Evolutionary conservation across 441 rosid genomes (phyloP).

Genomic region (Codiaeum variegatum): DNA sequence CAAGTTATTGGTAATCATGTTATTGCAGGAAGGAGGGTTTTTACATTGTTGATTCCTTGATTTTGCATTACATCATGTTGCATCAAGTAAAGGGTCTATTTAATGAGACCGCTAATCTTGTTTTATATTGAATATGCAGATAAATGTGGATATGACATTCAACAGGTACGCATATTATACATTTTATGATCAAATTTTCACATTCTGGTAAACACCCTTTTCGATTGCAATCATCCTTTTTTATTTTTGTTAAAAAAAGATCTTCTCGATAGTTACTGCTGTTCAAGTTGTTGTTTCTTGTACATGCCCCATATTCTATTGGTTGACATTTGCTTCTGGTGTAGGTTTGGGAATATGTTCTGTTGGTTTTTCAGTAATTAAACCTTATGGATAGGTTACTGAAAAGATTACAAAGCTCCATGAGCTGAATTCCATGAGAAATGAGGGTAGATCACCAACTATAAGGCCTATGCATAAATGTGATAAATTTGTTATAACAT

Average conservation of each 20-base stretch:
- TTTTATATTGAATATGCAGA: constrained; percentile 39
- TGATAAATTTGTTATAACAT: not conserved
- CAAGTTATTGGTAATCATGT: constrained; percentile 46
- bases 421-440: not conserved
- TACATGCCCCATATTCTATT: not conserved
- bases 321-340: constrained; percentile 9
- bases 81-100: not conserved
- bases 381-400: not conserved
- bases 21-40: not conserved
- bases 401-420: not conserved
- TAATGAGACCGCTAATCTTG: constrained; percentile 21
- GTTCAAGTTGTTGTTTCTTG: not conserved
- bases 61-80: not conserved
- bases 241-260: not conserved
- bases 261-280: not conserved
- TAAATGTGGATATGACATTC: constrained; percentile 54
- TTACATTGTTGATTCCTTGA: not conserved
- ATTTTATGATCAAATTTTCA: not conserved
- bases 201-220: constrained; percentile 2
- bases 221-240: not conserved
- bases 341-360: not conserved
- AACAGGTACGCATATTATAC: constrained; percentile 40
- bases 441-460: not conserved
- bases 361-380: constrained; percentile 4
- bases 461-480: not conserved